A percentile compares a stretch with the other conserved stretches of the same genome.
These are phyloP conservation scores for Dryadomyces quercus-mongolicae DNA, from an alignment of 2,329 filamentous ascomycete species.

Conservation along the genomic window DNA sequence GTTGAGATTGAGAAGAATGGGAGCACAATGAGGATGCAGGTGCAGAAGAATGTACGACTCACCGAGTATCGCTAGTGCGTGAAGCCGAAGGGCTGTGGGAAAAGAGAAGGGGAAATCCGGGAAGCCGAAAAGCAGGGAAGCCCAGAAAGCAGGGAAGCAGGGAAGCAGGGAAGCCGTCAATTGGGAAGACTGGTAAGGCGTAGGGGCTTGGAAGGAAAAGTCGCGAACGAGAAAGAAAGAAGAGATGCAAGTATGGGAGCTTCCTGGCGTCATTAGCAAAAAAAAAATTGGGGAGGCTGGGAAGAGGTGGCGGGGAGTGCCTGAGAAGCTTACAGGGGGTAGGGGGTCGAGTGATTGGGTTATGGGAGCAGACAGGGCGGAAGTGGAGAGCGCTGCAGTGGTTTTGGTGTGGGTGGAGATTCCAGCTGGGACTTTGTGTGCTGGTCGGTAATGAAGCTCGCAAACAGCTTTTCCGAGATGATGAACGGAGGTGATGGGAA, in stretches of 20 bases:
- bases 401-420: conserved; percentile 6
- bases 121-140: not conserved
- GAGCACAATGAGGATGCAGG: too few relatives aligned
- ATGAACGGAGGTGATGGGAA: too few relatives aligned
- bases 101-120: not conserved
- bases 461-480: too few relatives aligned
- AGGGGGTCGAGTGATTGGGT: conserved; percentile 2
- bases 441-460: not conserved
- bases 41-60: not conserved
- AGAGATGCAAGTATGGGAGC: conserved; percentile 5
- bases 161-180: not conserved
- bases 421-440: not conserved
- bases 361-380: not conserved
- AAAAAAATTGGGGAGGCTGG: conserved; percentile 13
- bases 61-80: not conserved
- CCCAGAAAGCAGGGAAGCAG: not conserved
- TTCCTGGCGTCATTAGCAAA: conserved; percentile 10
- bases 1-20: too few relatives aligned
- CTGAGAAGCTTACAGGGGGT: conserved; percentile 9
- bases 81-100: not conserved
- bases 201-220: not conserved
- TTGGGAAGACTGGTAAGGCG: not conserved
- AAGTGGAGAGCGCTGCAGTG: not conserved
- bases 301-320: conserved; percentile 11
- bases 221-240: not conserved